Evolutionary conservation across 176 grass and related monocot species (phyloP).

Genomic region (Pharus latifolius): DNA sequence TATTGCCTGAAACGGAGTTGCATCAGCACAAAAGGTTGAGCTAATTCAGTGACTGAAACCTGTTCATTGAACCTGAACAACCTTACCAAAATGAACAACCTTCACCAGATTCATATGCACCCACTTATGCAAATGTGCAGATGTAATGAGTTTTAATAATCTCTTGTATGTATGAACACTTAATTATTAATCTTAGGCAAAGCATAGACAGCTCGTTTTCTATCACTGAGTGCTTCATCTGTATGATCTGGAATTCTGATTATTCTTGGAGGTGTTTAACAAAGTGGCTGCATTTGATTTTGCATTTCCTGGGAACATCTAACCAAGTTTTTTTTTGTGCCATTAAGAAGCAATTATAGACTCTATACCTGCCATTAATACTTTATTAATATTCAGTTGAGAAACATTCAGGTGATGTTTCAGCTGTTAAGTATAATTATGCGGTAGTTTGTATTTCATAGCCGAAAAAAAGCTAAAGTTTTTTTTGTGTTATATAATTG

Average conservation of each 20-base stretch:
- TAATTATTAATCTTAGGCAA: too few relatives aligned
- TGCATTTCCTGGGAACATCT: not conserved
- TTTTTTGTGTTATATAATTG: not conserved
- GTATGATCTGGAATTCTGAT: conserved; percentile 1
- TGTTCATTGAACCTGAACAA: not conserved
- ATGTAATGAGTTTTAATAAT: not conserved
- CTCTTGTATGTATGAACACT: too few relatives aligned
- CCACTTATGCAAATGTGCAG: not conserved
- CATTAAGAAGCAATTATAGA: not conserved
- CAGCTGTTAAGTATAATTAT: too few relatives aligned
- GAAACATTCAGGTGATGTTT: not conserved
- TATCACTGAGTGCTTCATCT: not conserved
- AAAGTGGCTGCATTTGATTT: not conserved
- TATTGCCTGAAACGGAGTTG: not conserved
- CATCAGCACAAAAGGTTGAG: not conserved
- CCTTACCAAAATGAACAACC: not conserved
- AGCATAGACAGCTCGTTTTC: not conserved
- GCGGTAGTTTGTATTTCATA: not conserved
- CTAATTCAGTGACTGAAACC: not conserved
- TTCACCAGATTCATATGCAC: not conserved
- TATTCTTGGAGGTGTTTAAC: not conserved
- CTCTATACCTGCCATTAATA: not conserved
- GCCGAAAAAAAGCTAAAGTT: too few relatives aligned
- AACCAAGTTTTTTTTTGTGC: not conserved
- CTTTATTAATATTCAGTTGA: conserved; percentile 9